Evolutionary conservation across 495 filamentous ascomycete genomes (phyloP).

Genomic region (Talaromyces borbonicus): DNA sequence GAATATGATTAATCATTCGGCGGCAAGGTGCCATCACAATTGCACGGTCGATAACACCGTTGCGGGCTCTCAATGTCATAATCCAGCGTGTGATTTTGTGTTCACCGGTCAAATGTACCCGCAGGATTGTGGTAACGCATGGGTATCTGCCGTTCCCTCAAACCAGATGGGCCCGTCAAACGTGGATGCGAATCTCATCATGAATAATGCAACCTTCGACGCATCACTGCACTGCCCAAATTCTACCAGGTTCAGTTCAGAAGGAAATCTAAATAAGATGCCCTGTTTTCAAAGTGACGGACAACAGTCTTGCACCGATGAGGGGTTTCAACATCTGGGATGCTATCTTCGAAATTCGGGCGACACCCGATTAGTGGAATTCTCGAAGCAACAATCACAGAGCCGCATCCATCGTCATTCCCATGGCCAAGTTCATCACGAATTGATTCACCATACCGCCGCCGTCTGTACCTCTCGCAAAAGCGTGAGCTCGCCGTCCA

Average conservation of each 20-base stretch:
- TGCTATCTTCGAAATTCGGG: constrained; percentile 6
- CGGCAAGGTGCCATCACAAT: neutral
- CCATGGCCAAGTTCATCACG: constrained; percentile 24
- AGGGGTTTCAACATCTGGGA: constrained; percentile 7
- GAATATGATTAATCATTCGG: neutral
- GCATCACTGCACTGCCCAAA: neutral
- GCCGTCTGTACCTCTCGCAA: constrained; percentile 26
- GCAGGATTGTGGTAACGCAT: neutral
- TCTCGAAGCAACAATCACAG: constrained; percentile 13
- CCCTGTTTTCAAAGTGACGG: constrained; percentile 5
- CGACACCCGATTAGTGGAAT: neutral
- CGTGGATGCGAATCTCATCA: neutral
- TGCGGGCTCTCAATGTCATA: neutral
- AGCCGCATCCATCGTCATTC: constrained; percentile 24
- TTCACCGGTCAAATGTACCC: neutral
- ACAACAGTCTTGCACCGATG: constrained; percentile 2
- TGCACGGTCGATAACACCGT: neutral
- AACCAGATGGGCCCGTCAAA: constrained; percentile 1
- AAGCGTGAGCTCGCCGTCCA: constrained; percentile 32
- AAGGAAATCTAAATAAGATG: neutral
- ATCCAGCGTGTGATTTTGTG: neutral
- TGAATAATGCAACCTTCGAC: neutral
- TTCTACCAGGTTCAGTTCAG: neutral
- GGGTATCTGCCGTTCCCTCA: neutral
- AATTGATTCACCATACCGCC: constrained; percentile 28